Evolutionary conservation across 192 early-diverging fungal species (phyloP), one percentile per base, ranked within the genome.

Genomic region (Linnemannia schmuckeri): DNA sequence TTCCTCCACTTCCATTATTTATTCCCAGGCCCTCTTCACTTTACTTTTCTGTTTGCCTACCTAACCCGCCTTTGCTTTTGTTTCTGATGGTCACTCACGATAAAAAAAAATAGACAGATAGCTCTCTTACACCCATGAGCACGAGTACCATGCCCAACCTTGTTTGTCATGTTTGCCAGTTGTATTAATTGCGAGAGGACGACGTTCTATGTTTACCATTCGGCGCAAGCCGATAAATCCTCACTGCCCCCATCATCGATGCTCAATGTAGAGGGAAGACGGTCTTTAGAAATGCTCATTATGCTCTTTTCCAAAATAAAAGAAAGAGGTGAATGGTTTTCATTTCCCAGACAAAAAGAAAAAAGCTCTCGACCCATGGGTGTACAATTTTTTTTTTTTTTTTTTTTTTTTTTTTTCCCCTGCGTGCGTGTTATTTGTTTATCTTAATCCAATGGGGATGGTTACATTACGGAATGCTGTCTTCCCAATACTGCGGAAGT

Each of bases 291-390:
- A 66, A 35, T 66, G 61, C 61, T 66, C 61, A 66, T 30, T 30
- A 15, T n/a, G 70, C 41, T 71, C 73, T 30, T 73, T 49, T 69
- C 35, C 13, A 33, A 33, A 8, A 69, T 15, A 71, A 42, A 63
- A 63, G 33, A 63, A 42, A 42, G 75, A 22, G 40, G 55, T 46
- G 63, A 22, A 66, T 68, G 75, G 75, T 68, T 77, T 77, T 75
- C 74, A 75, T 75, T 55, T 75, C 49, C 74, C 35, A 68, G 61
- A 54, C 41, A 71, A 42, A 40, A 71, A 71, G 3, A 17, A 52
- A 41, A 71, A 71, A 38, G 35, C 70, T 71, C 35, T 71, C 70
- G 27, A 33, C 61, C 55, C 61, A 66, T 66, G 61, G 61, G 61
- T 30, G 30, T 15, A 66, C 61, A 66, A 66, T 66, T 9, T n/a